These are phyloP conservation scores for Coriolopsis trogii DNA, from an alignment of 1,284 basidiomycete species.

Conservation along the genomic window DNA sequence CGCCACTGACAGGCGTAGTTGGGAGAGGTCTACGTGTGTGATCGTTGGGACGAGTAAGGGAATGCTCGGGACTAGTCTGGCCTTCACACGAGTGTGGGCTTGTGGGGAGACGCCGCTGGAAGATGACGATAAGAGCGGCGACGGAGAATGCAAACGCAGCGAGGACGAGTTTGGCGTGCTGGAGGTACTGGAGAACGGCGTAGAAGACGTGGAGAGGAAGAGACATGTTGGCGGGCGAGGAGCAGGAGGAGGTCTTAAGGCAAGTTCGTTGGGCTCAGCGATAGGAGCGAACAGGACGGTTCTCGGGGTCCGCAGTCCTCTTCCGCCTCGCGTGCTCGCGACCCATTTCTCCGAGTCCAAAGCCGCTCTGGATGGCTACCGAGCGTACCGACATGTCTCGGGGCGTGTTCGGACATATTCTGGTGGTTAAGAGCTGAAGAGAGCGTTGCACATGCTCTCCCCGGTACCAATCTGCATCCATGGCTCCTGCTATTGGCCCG, in stretches of 20 bases:
- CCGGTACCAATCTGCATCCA: neutral
- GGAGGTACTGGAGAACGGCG: neutral
- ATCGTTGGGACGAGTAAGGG: neutral
- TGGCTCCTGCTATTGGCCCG: conserved; percentile 1
- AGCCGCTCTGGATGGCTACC: too few relatives aligned
- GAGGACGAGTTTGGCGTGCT: neutral
- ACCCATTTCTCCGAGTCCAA: neutral
- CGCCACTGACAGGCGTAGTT: conserved; percentile 1
- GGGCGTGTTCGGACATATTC: neutral
- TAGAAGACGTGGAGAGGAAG: neutral
- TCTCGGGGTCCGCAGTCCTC: conserved; percentile 16
- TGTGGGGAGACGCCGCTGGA: conserved; percentile 10
- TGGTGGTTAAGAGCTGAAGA: neutral
- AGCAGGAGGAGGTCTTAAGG: neutral
- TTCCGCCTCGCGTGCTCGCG: neutral
- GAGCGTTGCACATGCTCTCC: neutral
- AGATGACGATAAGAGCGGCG: conserved; percentile 6
- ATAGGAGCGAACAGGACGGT: conserved; percentile 7
- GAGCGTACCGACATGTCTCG: too few relatives aligned
- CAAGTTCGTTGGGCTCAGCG: neutral
- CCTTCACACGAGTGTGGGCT: conserved; percentile 18
- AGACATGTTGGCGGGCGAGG: conserved; percentile 9
- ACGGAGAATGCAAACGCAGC: neutral
- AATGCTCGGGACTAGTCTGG: conserved; percentile 7
- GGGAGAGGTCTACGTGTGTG: conserved; percentile 1